phyloP scores from a whole-genome alignment of 148 eudicot species.

The Rhododendron ferrugineum region DNA sequence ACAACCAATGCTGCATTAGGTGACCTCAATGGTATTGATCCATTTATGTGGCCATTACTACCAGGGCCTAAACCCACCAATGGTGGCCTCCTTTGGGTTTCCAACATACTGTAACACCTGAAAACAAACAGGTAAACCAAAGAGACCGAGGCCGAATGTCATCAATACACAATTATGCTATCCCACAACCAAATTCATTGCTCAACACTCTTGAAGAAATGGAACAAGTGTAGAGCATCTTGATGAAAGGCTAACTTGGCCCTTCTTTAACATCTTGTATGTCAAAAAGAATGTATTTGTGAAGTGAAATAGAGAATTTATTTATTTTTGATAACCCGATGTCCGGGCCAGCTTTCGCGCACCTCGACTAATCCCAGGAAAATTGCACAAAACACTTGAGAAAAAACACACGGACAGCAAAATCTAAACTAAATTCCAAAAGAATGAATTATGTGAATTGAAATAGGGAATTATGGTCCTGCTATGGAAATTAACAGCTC shows the following conservation, averaged over 20 bases:
- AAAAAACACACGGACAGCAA: background rate
- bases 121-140: conserved; percentile 13
- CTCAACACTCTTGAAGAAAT: background rate
- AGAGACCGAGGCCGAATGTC: background rate
- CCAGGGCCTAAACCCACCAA: conserved; percentile 29
- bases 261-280: background rate
- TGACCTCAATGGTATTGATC: conserved; percentile 48
- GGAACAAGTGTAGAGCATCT: background rate
- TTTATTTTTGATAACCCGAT: too few relatives aligned
- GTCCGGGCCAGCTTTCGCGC: too few relatives aligned
- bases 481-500: background rate
- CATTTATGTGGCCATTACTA: conserved; percentile 45
- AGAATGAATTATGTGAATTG: background rate
- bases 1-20: conserved; percentile 43
- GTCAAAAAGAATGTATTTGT: background rate
- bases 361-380: background rate
- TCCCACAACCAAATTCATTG: background rate
- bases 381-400: background rate
- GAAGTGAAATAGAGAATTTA: background rate
- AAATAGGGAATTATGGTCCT: background rate
- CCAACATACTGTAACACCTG: conserved; percentile 28
- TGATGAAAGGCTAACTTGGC: background rate
- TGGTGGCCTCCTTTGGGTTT: conserved; percentile 28
- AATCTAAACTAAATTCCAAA: background rate
- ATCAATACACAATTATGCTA: too few relatives aligned